Percentiles rank a stretch among this genome's conserved stretches.
phyloP scores from a whole-genome alignment of 2,329 filamentous ascomycete genomes.

The Davidsoniella virescens region DNA sequence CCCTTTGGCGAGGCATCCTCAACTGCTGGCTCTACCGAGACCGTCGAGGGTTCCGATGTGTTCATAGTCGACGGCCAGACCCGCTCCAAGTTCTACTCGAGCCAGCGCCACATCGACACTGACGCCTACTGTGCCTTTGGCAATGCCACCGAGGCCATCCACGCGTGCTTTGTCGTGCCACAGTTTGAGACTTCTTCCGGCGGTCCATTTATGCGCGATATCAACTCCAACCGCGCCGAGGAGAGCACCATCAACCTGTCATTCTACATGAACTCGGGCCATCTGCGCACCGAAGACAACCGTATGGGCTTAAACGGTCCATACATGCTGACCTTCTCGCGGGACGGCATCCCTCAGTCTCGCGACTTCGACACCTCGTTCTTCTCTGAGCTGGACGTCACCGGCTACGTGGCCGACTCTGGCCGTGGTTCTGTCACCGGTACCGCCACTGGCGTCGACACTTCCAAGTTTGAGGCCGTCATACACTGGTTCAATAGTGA shows the following conservation, averaged over 20 bases:
- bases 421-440: constrained; percentile 43
- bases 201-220: constrained; percentile 50
- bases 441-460: constrained; percentile 37
- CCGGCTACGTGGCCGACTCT: constrained; percentile 38
- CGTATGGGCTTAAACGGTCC: constrained; percentile 50
- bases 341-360: constrained; percentile 35
- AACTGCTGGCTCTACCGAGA: constrained; percentile 32
- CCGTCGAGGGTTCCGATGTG: constrained; percentile 42
- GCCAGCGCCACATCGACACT: constrained; percentile 54
- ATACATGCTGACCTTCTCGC: constrained; percentile 44
- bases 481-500: constrained; percentile 49
- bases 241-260: constrained; percentile 37
- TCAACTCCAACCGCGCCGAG: constrained; percentile 48
- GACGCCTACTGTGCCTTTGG: constrained; percentile 45
- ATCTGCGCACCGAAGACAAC: constrained; percentile 44
- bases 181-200: constrained; percentile 44
- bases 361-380: constrained; percentile 38
- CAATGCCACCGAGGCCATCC: constrained; percentile 26
- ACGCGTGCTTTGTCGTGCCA: constrained; percentile 45
- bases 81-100: constrained; percentile 54
- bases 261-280: constrained; percentile 53
- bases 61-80: constrained; percentile 46
- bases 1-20: constrained; percentile 39
- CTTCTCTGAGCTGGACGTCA: constrained; percentile 40
- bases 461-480: constrained; percentile 35